These are phyloP conservation scores for Alternaria triticimaculans DNA, from an alignment of 2,329 filamentous ascomycete species.

Conservation along the genomic window DNA sequence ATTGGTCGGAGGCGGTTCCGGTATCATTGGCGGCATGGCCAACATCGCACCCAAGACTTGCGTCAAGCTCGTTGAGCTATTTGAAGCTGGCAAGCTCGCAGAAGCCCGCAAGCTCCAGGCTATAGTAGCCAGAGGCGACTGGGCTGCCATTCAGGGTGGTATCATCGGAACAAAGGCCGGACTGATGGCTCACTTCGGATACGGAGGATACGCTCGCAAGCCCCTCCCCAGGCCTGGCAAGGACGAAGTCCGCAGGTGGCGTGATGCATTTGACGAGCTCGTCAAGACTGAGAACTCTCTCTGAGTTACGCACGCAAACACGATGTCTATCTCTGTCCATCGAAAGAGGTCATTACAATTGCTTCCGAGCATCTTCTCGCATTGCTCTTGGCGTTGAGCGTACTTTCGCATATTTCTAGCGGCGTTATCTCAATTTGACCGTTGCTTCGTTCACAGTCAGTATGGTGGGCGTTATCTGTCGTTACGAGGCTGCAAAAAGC, in stretches of 20 bases:
- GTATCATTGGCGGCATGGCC: conserved; percentile 73
- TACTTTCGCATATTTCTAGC: conserved; percentile 24
- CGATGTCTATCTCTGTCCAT: neutral
- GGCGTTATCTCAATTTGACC: conserved; percentile 27
- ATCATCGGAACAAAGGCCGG: conserved; percentile 73
- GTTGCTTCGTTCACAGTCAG: conserved; percentile 7
- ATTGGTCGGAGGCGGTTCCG: conserved; percentile 71
- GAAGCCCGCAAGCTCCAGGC: conserved; percentile 71
- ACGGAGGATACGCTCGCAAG: conserved; percentile 67
- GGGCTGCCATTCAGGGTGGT: conserved; percentile 72
- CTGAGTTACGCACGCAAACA: conserved; percentile 14
- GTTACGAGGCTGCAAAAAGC: conserved; percentile 23
- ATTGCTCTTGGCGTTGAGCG: conserved; percentile 38
- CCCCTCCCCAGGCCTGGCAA: conserved; percentile 61
- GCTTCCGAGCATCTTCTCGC: conserved; percentile 19
- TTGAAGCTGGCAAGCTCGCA: conserved; percentile 63
- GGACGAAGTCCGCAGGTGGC: conserved; percentile 50
- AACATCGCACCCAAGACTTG: conserved; percentile 74
- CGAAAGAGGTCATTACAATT: neutral
- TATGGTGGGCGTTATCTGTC: conserved; percentile 18
- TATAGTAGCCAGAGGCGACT: conserved; percentile 70
- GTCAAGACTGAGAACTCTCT: conserved; percentile 52
- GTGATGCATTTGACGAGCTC: conserved; percentile 54
- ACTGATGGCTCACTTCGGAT: conserved; percentile 67
- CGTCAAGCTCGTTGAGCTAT: conserved; percentile 66